Evolutionary conservation across 441 rosid species (phyloP), one percentile per base, ranked within the genome.

Genomic region (Theobroma grandiflorum): DNA sequence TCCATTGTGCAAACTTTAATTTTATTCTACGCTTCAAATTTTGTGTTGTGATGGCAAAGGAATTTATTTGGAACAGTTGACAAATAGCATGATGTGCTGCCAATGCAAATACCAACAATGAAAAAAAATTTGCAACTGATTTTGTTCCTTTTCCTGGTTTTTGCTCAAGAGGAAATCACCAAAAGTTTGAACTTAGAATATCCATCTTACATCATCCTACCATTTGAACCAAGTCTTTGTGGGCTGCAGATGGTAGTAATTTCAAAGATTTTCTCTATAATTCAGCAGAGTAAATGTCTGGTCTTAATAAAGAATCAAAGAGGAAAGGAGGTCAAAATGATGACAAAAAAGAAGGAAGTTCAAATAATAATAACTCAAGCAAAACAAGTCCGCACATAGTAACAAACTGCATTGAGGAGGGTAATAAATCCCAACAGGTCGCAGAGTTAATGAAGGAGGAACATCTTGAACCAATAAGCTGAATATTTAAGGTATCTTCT

Each of bases 381-480:
- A 20, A 53, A 53, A 18, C 59, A 53, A 53, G 22, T 18, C 22
- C 2, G 8, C 3, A 18, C 22, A 5, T 6, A 53, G 20, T 20
- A 53, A 53, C 8, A 16, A 53, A 53, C 8, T 16, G 58, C 16
- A 16, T 6, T 4, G 6, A 4, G 55, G 53, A 49, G 15, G 1
- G 31, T 26, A 26, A 49, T 49, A 49, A 12, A 49, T 49, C 3
- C 16, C 16, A 4, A 1, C 2, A 2, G 22, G 20, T 16, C 22
- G 8, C 8, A 53, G 20, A 53, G 26, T 18, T 5, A 40, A n/a
- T 40, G 9, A 40, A 40, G 50, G 15, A 18, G 85, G 49, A 84
- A 84, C 43, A 20, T 74, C 65, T 55, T 78, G 76, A 81, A 81
- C 82, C 84, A 84, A 20, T 45, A 42, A 45, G 86, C 82, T 1